A percentile compares a stretch with the other conserved stretches of the same genome.
These are phyloP conservation scores for Chrysoporthe puriensis DNA, from an alignment of 2,329 filamentous ascomycete genomes.

Conservation along the genomic window DNA sequence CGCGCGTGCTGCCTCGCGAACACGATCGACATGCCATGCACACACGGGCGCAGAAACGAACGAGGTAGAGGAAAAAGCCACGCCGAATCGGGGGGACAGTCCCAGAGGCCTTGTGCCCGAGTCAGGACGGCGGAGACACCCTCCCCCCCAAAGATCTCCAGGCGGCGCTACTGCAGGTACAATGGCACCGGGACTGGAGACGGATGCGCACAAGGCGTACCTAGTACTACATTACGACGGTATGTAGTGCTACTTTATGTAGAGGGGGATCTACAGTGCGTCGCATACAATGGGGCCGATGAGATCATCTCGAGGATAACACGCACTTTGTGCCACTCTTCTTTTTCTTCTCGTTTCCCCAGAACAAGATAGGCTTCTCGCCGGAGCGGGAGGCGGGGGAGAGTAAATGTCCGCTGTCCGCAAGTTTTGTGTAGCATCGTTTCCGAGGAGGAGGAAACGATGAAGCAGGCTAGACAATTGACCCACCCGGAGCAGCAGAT, in stretches of 20 bases:
- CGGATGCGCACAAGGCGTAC: not conserved
- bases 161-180: slow-evolving; percentile 29
- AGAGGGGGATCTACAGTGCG: slow-evolving; percentile 19
- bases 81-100: no score
- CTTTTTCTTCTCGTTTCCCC: not conserved
- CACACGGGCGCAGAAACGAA: not conserved
- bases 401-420: not conserved
- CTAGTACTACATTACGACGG: not conserved
- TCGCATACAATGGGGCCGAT: slow-evolving; percentile 1
- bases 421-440: not conserved
- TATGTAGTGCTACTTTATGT: not conserved
- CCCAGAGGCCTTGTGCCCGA: not conserved
- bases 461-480: not conserved
- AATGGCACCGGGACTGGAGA: not conserved
- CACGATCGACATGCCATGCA: no score
- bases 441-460: not conserved
- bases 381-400: not conserved
- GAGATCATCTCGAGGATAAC: not conserved
- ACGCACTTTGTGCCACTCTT: not conserved
- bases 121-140: slow-evolving; percentile 2
- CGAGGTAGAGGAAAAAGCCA: no score
- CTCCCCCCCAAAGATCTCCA: not conserved
- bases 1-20: not conserved
- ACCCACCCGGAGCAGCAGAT: not conserved
- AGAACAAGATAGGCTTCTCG: not conserved